These are phyloP conservation scores for Escovopsis sp. DNA, from an alignment of 2,329 filamentous ascomycete genomes.

Conservation along the genomic window DNA sequence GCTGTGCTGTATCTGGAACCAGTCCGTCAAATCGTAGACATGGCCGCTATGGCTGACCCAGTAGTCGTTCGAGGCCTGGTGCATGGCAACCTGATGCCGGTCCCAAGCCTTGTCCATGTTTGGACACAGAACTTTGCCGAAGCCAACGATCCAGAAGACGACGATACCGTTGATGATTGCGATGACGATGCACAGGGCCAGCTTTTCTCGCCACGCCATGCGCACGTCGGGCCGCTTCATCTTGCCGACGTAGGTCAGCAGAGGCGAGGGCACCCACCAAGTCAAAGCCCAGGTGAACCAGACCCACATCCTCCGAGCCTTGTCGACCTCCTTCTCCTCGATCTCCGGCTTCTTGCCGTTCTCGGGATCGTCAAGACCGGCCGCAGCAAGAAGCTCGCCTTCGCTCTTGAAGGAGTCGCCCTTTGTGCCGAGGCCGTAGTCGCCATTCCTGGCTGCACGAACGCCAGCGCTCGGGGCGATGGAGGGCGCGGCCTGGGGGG, in stretches of 20 bases:
- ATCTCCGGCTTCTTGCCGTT: conserved; percentile 64
- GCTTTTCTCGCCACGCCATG: conserved; percentile 93
- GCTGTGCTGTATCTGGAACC: conserved; percentile 75
- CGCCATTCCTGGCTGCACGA: conserved; percentile 48
- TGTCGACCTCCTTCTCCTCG: conserved; percentile 50
- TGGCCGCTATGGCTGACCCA: conserved; percentile 78
- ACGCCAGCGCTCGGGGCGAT: conserved; percentile 40
- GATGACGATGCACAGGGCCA: conserved; percentile 72
- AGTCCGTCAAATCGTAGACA: conserved; percentile 86
- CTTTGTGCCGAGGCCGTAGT: conserved; percentile 80
- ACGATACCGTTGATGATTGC: conserved; percentile 65
- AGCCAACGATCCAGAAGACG: conserved; percentile 83
- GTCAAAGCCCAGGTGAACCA: conserved; percentile 72
- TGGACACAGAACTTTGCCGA: conserved; percentile 76
- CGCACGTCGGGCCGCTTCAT: conserved; percentile 97
- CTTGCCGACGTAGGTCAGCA: conserved; percentile 67
- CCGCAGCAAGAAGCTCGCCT: conserved; percentile 58
- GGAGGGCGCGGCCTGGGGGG: conserved; percentile 36
- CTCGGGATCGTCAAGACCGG: conserved; percentile 60
- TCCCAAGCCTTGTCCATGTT: conserved; percentile 87
- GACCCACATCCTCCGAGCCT: conserved; percentile 63
- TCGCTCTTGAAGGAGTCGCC: conserved; percentile 66
- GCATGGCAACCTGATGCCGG: conserved; percentile 49
- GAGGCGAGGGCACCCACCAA: conserved; percentile 84
- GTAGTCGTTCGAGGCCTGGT: conserved; percentile 61